These are phyloP conservation scores for Carex scoparia DNA, from an alignment of 176 grass and related monocot species.

Conservation along the genomic window DNA sequence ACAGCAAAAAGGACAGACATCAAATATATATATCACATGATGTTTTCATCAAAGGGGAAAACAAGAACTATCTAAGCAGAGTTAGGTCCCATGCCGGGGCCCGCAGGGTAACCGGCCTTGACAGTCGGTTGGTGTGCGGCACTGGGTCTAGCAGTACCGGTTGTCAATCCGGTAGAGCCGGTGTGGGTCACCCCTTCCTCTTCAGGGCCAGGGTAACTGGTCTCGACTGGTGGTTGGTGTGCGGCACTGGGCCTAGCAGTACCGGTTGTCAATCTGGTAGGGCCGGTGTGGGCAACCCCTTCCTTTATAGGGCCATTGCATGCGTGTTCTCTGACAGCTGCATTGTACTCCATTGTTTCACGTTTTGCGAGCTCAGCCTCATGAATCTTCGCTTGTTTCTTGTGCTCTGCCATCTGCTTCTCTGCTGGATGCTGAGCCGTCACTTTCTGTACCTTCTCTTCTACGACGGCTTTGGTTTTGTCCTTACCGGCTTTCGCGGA, in stretches of 20 bases:
- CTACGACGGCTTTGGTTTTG: conserved; percentile 36
- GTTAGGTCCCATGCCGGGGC: background rate
- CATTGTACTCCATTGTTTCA: background rate
- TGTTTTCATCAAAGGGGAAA: background rate
- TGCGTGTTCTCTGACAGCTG: conserved; percentile 5
- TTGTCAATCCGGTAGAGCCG: background rate
- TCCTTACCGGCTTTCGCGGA: conserved; percentile 39
- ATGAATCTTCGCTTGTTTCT: background rate
- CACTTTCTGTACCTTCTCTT: conserved; percentile 35
- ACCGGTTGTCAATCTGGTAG: too few relatives aligned
- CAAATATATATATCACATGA: background rate
- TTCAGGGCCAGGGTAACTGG: background rate
- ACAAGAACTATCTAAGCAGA: background rate
- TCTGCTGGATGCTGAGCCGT: conserved; percentile 17
- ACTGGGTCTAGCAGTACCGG: background rate
- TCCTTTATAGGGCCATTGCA: background rate
- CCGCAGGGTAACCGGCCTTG: background rate
- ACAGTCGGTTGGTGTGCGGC: background rate
- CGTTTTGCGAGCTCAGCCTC: conserved; percentile 10
- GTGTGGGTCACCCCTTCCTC: background rate
- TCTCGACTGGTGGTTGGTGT: too few relatives aligned
- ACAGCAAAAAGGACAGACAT: background rate
- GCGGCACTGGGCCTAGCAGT: too few relatives aligned
- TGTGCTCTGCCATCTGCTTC: conserved; percentile 22
- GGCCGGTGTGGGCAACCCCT: background rate